Evolutionary conservation across 2,329 filamentous ascomycete species (phyloP), one percentile per base, ranked within the genome.

Genomic region (Exophiala sp.): DNA sequence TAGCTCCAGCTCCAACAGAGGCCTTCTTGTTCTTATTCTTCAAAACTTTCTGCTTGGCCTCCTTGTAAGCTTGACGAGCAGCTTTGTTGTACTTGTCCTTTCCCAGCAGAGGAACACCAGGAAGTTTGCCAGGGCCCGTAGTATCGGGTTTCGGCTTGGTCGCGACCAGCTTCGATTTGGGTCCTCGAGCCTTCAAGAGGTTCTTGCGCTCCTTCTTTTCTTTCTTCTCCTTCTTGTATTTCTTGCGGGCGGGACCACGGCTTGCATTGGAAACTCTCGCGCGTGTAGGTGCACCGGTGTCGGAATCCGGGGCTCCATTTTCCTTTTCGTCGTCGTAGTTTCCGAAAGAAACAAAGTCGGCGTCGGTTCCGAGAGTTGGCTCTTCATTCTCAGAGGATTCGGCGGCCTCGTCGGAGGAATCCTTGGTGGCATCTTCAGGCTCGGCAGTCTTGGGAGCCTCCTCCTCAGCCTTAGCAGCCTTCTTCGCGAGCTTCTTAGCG

Each of bases 1-100:
- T 19, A 19, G 34, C 16, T 19, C 24, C 39, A 13, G 39, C 14
- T 21, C 41, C 41, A 13, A 41, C 44, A 22, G 45, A 30, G 9
- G 30, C 16, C 38, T 41, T 41, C 19, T 39, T 19, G 14, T 40
- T 37, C 19, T 39, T 19, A 7, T 40, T 37, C 16, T 37, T 37
- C 19, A 51, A 18, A 10, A 55, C 27, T 32, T 51, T 44, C 21
- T 45, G 40, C 41, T 48, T 51, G 41, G 46, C 8, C 42, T 55
- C 52, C 45, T 55, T 55, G 37, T 55, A 42, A 18, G 48, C 52
- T 14, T 30, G 22, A 22, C 52, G 52, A 4, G 34, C 46, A 3
- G 52, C 52, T 27, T 55, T 55, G 52, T 55, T 42, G 37, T 55
- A 51, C 45, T 55, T 55, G 14, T 30, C 48, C 32, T 55, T 55